A percentile compares a stretch with the other conserved stretches of the same genome.
These are phyloP conservation scores for Solanum rostratum DNA, from an alignment of 257 asterid species.

Conservation along the genomic window DNA sequence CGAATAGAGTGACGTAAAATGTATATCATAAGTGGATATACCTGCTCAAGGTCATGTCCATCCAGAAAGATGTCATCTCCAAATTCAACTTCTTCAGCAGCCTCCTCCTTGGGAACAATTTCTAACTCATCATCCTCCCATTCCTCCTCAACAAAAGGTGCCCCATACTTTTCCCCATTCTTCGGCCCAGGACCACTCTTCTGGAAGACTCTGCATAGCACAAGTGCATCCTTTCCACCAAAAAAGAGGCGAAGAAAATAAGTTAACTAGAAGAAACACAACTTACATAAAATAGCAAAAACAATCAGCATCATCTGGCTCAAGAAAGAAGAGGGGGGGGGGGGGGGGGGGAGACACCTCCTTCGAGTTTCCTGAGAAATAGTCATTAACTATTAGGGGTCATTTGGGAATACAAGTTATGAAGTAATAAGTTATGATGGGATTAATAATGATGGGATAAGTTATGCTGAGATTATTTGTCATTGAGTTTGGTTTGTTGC, in stretches of 20 bases:
- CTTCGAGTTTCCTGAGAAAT: neutral
- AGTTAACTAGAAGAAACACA: neutral
- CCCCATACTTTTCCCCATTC: constrained; percentile 91
- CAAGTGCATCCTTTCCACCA: constrained; percentile 55
- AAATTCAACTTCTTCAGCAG: constrained; percentile 48
- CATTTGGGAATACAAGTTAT: too few relatives aligned
- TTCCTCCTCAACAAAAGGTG: constrained; percentile 79
- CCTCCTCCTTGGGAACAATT: constrained; percentile 31
- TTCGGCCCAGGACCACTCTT: constrained; percentile 94
- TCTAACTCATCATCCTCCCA: constrained; percentile 71
- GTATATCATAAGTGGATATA: constrained; percentile 3
- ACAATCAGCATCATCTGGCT: neutral
- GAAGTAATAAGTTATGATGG: too few relatives aligned
- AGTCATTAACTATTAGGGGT: neutral
- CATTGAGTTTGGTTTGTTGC: too few relatives aligned
- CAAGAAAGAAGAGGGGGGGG: neutral
- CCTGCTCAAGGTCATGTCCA: constrained; percentile 77
- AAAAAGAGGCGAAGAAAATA: neutral
- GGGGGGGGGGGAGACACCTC: neutral
- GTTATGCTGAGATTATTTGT: too few relatives aligned
- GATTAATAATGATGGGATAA: too few relatives aligned
- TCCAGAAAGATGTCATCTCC: constrained; percentile 50
- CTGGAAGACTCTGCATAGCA: constrained; percentile 79
- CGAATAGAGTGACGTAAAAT: neutral
- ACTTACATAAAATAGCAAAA: neutral